Percentiles rank a stretch among this genome's conserved stretches.
phyloP scores from a whole-genome alignment of 2,329 filamentous ascomycete genomes.

The Emericellopsis atlantica region DNA sequence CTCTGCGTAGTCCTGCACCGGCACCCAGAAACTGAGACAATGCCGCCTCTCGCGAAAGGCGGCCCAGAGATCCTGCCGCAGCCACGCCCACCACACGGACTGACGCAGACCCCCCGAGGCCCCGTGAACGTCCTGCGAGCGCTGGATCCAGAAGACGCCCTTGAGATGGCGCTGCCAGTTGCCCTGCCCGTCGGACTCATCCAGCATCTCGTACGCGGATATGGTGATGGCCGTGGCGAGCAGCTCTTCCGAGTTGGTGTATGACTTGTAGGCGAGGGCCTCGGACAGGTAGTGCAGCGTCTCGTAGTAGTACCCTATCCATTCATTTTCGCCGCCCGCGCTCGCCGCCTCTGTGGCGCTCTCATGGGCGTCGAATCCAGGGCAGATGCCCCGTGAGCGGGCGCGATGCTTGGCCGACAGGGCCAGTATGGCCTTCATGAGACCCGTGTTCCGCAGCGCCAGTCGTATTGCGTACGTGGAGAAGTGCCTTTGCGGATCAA shows the following conservation, averaged over 20 bases:
- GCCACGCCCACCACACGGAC: slow-evolving; percentile 52
- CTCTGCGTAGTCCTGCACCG: slow-evolving; percentile 28
- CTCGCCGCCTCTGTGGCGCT: background rate
- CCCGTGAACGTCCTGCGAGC: slow-evolving; percentile 45
- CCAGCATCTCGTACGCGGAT: slow-evolving; percentile 51
- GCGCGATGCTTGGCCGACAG: slow-evolving; percentile 33
- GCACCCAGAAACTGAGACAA: slow-evolving; percentile 44
- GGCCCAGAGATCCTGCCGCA: slow-evolving; percentile 50
- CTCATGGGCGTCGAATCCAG: background rate
- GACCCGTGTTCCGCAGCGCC: slow-evolving; percentile 29
- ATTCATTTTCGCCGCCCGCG: slow-evolving; percentile 19
- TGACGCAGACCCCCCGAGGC: slow-evolving; percentile 40
- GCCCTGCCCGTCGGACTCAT: slow-evolving; percentile 31
- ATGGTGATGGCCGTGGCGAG: slow-evolving; percentile 44
- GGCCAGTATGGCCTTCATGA: slow-evolving; percentile 43
- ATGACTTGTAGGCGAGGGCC: slow-evolving; percentile 41
- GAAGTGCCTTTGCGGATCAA: slow-evolving; percentile 5
- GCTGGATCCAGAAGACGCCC: slow-evolving; percentile 52
- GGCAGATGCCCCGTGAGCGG: slow-evolving; percentile 1
- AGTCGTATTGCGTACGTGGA: slow-evolving; percentile 6
- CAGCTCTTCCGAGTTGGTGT: slow-evolving; percentile 24
- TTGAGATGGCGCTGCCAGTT: slow-evolving; percentile 49
- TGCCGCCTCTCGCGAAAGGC: slow-evolving; percentile 43
- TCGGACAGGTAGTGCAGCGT: slow-evolving; percentile 45
- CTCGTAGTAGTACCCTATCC: slow-evolving; percentile 39